Conservation (phyloP, 225 moss, liverwort and hornwort species). For the Bryum argenteum region DNA sequence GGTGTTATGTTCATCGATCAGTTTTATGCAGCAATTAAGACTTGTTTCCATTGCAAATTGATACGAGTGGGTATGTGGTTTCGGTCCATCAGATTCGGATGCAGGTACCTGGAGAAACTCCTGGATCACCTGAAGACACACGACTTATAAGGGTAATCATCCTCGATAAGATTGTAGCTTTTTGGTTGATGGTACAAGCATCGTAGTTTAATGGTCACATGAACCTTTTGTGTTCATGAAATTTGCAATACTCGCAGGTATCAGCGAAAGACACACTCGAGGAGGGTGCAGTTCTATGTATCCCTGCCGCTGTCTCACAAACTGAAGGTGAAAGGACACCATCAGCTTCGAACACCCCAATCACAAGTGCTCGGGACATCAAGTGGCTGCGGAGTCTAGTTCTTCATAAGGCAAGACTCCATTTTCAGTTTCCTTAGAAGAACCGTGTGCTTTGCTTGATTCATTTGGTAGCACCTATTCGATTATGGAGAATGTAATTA, state of each 20-base stretch:
- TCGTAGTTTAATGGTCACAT: background rate
- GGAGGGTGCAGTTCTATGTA: slow-evolving; percentile 74
- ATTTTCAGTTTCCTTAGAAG: background rate
- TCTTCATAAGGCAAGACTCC: slow-evolving; percentile 73
- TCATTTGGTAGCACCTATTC: slow-evolving; percentile 9
- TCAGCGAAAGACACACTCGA: slow-evolving; percentile 65
- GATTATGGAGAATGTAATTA: background rate
- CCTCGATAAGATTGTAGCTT: background rate
- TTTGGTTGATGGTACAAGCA: background rate
- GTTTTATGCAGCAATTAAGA: background rate
- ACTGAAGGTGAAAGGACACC: slow-evolving; percentile 22
- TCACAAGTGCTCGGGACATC: slow-evolving; percentile 53
- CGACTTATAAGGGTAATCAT: slow-evolving; percentile 44
- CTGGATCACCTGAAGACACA: slow-evolving; percentile 21
- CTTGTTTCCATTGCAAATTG: background rate
- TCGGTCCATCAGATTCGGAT: slow-evolving; percentile 53
- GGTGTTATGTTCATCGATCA: background rate
- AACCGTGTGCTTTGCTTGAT: slow-evolving; percentile 6
- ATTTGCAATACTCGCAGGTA: slow-evolving; percentile 48
- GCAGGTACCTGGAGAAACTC: slow-evolving; percentile 37
- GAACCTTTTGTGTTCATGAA: background rate
- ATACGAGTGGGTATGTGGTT: slow-evolving; percentile 14
- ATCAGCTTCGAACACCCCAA: slow-evolving; percentile 30
- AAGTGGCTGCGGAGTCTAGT: slow-evolving; percentile 78
- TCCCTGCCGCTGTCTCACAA: slow-evolving; percentile 64